Evolutionary conservation across 192 early-diverging fungal species (phyloP).

Genomic region (Backusella morwellensis): DNA sequence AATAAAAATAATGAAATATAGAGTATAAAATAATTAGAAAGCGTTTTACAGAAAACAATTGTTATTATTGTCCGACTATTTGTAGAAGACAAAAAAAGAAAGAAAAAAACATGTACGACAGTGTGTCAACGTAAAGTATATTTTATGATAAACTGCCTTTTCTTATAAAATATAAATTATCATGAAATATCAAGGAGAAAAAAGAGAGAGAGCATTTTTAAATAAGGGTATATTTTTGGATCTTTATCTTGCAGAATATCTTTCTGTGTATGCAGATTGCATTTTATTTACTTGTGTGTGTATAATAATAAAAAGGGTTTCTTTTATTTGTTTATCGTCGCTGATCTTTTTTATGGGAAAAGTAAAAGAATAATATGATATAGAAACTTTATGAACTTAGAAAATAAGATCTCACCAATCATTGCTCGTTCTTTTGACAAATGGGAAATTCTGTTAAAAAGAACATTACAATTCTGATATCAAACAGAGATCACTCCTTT

Average conservation of each 20-base stretch:
- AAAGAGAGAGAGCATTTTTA: no score
- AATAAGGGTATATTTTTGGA: no score
- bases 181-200: neutral
- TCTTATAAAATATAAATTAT: neutral
- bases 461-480: neutral
- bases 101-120: neutral
- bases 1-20: neutral
- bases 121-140: neutral
- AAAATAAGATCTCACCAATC: neutral
- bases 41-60: neutral
- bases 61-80: neutral
- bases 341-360: neutral
- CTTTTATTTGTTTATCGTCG: neutral
- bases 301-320: neutral
- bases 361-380: no score
- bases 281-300: neutral
- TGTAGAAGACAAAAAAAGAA: neutral
- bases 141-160: neutral
- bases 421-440: neutral
- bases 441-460: neutral
- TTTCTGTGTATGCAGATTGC: neutral
- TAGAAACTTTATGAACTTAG: neutral
- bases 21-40: neutral
- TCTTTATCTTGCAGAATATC: neutral
- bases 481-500: neutral